These are phyloP conservation scores for Fusarium nematophilum DNA, from an alignment of 2,329 filamentous ascomycete genomes.

Conservation along the genomic window DNA sequence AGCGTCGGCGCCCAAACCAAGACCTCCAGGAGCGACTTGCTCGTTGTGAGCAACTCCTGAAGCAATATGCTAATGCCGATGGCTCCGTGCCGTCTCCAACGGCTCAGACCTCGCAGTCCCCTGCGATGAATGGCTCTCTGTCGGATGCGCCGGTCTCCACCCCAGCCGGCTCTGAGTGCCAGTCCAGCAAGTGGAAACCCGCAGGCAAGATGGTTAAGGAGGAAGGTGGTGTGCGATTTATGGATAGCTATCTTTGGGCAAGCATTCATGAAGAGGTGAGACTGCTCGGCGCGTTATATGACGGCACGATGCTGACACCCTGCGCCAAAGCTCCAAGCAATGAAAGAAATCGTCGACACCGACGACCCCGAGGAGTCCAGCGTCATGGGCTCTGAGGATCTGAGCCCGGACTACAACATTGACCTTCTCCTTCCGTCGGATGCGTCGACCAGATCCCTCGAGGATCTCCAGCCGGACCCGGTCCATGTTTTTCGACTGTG, in stretches of 20 bases:
- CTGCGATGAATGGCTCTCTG: slow-evolving; percentile 34
- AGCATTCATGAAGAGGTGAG: slow-evolving; percentile 68
- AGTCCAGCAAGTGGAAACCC: slow-evolving; percentile 56
- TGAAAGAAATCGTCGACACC: slow-evolving; percentile 67
- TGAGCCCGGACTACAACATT: slow-evolving; percentile 64
- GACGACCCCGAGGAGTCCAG: slow-evolving; percentile 61
- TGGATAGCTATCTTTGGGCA: slow-evolving; percentile 66
- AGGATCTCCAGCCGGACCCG: slow-evolving; percentile 71
- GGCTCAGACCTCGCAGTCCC: slow-evolving; percentile 30
- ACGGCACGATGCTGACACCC: slow-evolving; percentile 4
- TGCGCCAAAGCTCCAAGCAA: slow-evolving; percentile 61
- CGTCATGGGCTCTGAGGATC: slow-evolving; percentile 59
- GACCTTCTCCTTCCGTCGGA: slow-evolving; percentile 61
- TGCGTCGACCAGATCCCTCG: slow-evolving; percentile 51
- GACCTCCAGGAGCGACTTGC: slow-evolving; percentile 71
- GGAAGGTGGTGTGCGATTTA: slow-evolving; percentile 66
- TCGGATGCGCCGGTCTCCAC: slow-evolving; percentile 44
- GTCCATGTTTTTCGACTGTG: slow-evolving; percentile 77
- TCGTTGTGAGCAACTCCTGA: slow-evolving; percentile 68
- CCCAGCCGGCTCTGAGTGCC: slow-evolving; percentile 46
- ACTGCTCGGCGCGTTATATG: slow-evolving; percentile 10
- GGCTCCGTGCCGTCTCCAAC: slow-evolving; percentile 45
- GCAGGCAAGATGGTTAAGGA: slow-evolving; percentile 66
- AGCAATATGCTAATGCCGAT: slow-evolving; percentile 66
- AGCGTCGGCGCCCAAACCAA: slow-evolving; percentile 69